These are phyloP conservation scores for Pichia sp. DNA, from an alignment of 1,139 yeast genomes.

Conservation along the genomic window DNA sequence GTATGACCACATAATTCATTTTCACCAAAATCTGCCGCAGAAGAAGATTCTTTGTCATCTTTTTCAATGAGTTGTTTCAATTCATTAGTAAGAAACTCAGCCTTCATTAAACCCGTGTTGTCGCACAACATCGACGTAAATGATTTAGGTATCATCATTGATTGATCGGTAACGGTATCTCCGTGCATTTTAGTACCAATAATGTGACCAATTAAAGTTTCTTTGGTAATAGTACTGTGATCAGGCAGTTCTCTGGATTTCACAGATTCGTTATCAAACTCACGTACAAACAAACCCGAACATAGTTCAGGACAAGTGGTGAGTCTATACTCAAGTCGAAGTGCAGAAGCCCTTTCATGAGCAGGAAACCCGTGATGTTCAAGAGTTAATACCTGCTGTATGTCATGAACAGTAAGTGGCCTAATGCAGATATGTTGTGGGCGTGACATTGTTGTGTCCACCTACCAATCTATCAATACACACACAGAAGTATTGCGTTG, in stretches of 20 bases:
- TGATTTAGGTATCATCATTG: slow-evolving; percentile 55
- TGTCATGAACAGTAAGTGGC: slow-evolving; percentile 68
- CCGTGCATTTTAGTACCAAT: slow-evolving; percentile 68
- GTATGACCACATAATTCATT: slow-evolving; percentile 50
- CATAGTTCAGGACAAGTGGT: slow-evolving; percentile 83
- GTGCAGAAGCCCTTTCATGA: slow-evolving; percentile 56
- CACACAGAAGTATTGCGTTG: too few species aligned
- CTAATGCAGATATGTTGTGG: slow-evolving; percentile 71
- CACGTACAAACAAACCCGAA: slow-evolving; percentile 77
- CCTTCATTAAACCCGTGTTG: slow-evolving; percentile 18
- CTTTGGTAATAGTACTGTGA: slow-evolving; percentile 43
- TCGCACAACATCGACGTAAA: slow-evolving; percentile 6
- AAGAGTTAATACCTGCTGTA: slow-evolving; percentile 48
- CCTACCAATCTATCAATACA: too few species aligned
- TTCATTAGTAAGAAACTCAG: slow-evolving; percentile 11
- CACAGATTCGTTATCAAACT: slow-evolving; percentile 31
- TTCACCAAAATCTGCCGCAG: not conserved
- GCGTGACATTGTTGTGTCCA: slow-evolving; percentile 13
- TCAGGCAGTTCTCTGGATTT: slow-evolving; percentile 33
- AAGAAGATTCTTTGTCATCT: not conserved
- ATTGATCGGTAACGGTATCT: slow-evolving; percentile 46
- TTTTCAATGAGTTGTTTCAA: slow-evolving; percentile 10
- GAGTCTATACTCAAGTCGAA: slow-evolving; percentile 61
- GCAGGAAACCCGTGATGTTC: slow-evolving; percentile 70
- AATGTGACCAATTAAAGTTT: slow-evolving; percentile 74